Base-by-base conservation (phyloP, 257 asterid genomes). In the Solanum lignicaule region DNA sequence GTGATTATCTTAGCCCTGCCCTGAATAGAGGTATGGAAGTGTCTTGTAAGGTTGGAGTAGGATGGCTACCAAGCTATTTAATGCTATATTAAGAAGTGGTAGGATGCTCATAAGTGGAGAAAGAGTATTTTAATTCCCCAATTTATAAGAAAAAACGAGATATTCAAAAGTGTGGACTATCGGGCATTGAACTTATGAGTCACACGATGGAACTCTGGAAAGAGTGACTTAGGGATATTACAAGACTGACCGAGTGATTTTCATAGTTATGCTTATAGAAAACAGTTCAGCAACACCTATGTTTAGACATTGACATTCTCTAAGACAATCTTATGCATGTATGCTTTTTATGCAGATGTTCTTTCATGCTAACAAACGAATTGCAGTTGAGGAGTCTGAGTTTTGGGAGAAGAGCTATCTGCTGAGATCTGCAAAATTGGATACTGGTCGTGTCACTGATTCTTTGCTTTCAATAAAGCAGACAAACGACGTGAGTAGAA, bases 331-430 rank as follows among this genome's bases (percentile, higher is more conserved):
- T 87, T 86, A 36, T 85, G 89, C 84, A 84, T 48, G 43, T 31
- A 82, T 82, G 43, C 20, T 20, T 82, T 48, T 82, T 48, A 52
- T 87, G 91, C 95, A 95, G 99, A 93, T 95, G 97, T 97, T 96
- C 90, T 97, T 97, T 90, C 92, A 90, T 88, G 94, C 95, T 74
- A 97, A 97, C 90, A 92, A 91, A 91, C 90, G 60, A 87, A 93
- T 95, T 89, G 89, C 96, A 36, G 95, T 97, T 90, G 95, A 94
- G 55, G 96, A 95, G 90, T 93, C 98, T 88, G 99, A 95, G 88
- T 97, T 95, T 90, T 97, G 99, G 99, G 99, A 95, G 94, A 94
- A 94, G 91, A 96, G 99, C 95, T 96, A 94, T 90, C 92, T 91
- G 90, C 95, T 89, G 32, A 93, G 98, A 90, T 90, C 92, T 72